Evolutionary conservation across 164 flowering plant species (phyloP), one percentile per base, ranked within the genome.

Genomic region (Annona cherimola): DNA sequence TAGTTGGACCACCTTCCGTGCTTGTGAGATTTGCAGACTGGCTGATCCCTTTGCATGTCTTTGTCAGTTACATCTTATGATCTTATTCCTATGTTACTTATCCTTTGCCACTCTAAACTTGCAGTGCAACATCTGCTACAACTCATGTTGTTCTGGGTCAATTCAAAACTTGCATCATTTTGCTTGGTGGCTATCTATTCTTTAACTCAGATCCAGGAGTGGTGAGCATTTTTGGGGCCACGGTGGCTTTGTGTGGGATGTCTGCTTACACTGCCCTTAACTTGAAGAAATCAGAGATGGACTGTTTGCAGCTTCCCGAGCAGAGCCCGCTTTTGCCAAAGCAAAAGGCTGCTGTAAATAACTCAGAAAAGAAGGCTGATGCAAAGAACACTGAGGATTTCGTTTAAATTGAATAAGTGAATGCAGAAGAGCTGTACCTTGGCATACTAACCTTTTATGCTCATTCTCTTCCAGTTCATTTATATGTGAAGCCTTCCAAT

Each of bases 71-170:
- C 45, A 18, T 20, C 42, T 6, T 63, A 71, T 18, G 14, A 12
- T 50, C 43, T 54, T 61, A n/a, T 63, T 66, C 5, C 8, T 39
- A 39, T 45, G 63, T 60, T 20, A 45, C 18, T 55, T 63, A 50
- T 55, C 2, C 20, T 63, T 14, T 42, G 63, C 14, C 42, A 42
- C 41, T 40, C n/a, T n/a, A n/a, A 19, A 12, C n/a, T 12, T 81
- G 76, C 87, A 93, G 98, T 7, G 96, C 94, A 70, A 90, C 98
- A 5, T 90, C 96, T n/a, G 98, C 98, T 11, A 85, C 84, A 0
- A 78, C 94, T 40, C 96, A 93, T 78, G 96, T 93, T 7, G 88
- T 93, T 70, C 65, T 93, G n/a, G 98, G 98, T 41, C 98, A 93
- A 72, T 93, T 93, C 82, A 93, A 93, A 73, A 90, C 94, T 5